Conservation (phyloP, 106 monocot genomes). For the Iris macrosiphon region DNA sequence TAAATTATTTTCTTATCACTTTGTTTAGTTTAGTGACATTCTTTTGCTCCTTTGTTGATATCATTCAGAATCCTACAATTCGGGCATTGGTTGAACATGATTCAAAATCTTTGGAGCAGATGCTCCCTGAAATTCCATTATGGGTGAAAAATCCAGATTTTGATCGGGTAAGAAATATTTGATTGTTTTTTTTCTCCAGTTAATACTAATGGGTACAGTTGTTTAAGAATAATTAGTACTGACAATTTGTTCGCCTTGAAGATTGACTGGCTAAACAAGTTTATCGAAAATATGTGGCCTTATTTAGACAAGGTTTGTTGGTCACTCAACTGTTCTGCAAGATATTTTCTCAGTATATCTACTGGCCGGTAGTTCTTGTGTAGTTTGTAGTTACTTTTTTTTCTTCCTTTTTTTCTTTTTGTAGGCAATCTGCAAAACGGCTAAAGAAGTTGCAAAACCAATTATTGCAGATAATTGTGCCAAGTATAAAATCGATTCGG, state of each 20-base stretch:
- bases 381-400: no score
- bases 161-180: constrained; percentile 47
- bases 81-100: constrained; percentile 50
- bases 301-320: constrained; percentile 86
- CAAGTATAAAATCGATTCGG: constrained; percentile 78
- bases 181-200: not conserved
- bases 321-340: no score
- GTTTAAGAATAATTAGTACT: not conserved
- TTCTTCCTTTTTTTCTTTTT: not conserved
- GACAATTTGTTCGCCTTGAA: constrained; percentile 16
- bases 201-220: not conserved
- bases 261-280: constrained; percentile 88
- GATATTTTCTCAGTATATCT: not conserved
- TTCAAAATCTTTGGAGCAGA: constrained; percentile 37
- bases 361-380: constrained; percentile 1
- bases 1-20: no score
- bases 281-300: constrained; percentile 77
- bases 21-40: no score
- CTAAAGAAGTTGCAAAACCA: constrained; percentile 66
- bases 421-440: constrained; percentile 76
- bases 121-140: constrained; percentile 74
- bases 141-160: constrained; percentile 85
- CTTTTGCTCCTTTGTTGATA: no score
- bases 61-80: constrained; percentile 37
- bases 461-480: constrained; percentile 74